Evolutionary conservation across 805 yeast genomes (phyloP), one percentile per base, ranked within the genome.

Genomic region (Wickerhamiella sergipiensis): DNA sequence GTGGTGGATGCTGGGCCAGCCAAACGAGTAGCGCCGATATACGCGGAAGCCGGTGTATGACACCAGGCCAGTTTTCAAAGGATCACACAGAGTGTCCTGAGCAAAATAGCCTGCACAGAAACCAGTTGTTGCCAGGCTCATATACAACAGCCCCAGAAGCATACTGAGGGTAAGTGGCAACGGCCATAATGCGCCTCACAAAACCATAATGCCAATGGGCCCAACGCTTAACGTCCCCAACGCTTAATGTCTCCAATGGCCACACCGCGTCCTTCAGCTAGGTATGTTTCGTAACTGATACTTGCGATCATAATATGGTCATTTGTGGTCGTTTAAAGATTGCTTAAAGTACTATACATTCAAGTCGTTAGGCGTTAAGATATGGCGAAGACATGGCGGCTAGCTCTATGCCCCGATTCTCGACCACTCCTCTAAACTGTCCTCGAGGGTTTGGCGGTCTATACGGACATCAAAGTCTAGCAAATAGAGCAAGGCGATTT

Each of bases 41-140:
- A 80, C 64, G 50, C 75, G 74, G 57, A 79, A 76, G 0, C 87
- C 87, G 0, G 80, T 70, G 56, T 73, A 81, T 0, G 75, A 71
- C 40, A 59, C 33, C 0, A 45, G 17, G 21, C 36, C 24, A 3
- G 47, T 6, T 3, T 45, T 48, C 8, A 33, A 29, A 2, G 60
- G 57, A 33, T 53, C 50, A 48, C 61, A 58, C 18, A 56, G 38
- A 13, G 42, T 51, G 33, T 50, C 49, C n/a, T 50, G 47, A 17
- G 18, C 15, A 29, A 29, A 29, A 12, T 29, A 29, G 33, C 15
- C 9, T 9, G 33, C 33, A 12, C 33, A 29, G 15, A 12, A 3
- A 12, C 33, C 33, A 9, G 33, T 29, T 12, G 33, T 12, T 9
- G 9, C 15, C 12, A 29, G 33, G 15, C 33, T 29, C 33, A 29